A percentile compares a stretch with the other conserved stretches of the same genome.
These are phyloP conservation scores for Colletotrichum liriopes DNA, from an alignment of 2,329 filamentous ascomycete genomes.

Conservation along the genomic window DNA sequence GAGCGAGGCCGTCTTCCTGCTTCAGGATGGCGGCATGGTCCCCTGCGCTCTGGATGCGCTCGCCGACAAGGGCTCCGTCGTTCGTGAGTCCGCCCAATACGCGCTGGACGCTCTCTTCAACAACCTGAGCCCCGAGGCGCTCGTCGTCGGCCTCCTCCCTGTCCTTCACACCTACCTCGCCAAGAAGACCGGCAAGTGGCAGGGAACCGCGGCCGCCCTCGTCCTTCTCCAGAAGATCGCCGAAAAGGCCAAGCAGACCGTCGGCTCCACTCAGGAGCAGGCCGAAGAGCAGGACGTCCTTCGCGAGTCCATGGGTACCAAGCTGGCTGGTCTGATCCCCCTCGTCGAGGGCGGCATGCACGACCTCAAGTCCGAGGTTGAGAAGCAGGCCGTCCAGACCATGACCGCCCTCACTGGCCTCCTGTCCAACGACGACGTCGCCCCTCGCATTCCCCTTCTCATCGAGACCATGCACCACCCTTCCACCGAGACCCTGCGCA, in stretches of 20 bases:
- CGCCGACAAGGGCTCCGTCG: constrained; percentile 89
- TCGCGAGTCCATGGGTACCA: constrained; percentile 90
- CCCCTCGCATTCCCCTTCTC: constrained; percentile 90
- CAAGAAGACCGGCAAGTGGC: constrained; percentile 95
- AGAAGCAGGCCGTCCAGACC: constrained; percentile 91
- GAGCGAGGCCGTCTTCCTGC: constrained; percentile 85
- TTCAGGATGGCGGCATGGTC: constrained; percentile 85
- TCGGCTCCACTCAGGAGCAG: constrained; percentile 84
- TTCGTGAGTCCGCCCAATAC: constrained; percentile 94
- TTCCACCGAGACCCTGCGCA: constrained; percentile 88
- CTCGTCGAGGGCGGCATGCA: constrained; percentile 95
- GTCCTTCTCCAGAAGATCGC: constrained; percentile 93
- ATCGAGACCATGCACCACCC: constrained; percentile 97
- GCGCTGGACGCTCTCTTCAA: constrained; percentile 91
- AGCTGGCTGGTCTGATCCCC: constrained; percentile 89
- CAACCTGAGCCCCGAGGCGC: constrained; percentile 84
- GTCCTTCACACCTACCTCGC: constrained; percentile 81
- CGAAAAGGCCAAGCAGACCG: constrained; percentile 90
- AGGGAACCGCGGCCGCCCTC: constrained; percentile 91
- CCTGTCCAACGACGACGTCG: constrained; percentile 96
- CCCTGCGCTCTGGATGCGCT: constrained; percentile 85
- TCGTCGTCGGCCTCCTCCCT: constrained; percentile 87
- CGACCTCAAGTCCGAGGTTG: constrained; percentile 90
- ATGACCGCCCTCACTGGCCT: constrained; percentile 93
- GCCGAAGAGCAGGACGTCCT: constrained; percentile 91